Base-by-base conservation (phyloP, 2,329 filamentous ascomycete species). In the Byssoonygena ceratinophila region DNA sequence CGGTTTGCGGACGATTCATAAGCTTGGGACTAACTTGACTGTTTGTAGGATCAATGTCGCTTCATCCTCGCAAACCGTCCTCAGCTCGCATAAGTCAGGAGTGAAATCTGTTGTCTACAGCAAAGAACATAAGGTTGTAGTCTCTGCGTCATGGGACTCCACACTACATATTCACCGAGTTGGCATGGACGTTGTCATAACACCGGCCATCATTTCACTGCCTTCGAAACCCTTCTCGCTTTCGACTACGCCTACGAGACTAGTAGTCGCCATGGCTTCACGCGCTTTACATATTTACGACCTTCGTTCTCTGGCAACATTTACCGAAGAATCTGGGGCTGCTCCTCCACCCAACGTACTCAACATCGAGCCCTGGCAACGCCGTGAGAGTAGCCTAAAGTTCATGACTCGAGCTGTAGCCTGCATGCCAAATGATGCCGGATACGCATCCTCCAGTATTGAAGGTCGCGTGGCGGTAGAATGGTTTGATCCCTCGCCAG, bases 271-370 rank as follows among this genome's bases (percentile, higher is more conserved):
- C 59, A 97, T 98, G 92, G 87, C 90, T 1, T 87, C 86, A 51
- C 85, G 92, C 52, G 81, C 90, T n/a, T 82, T 96, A 56, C 83
- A 92, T 73, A 95, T 98, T 68, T 97, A 96, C 77, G 87, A 96
- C 64, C 78, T 98, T 29, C 76, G 81, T 46, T 72, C 82, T 22
- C 78, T 95, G 36, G 70, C 74, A 22, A 64, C 76, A 1, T 72
- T 80, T 39, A 63, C 74, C 22, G 75, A 76, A 14, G 70, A 78
- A 62, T 67, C 74, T 16, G 67, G 74, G 7, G 67, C 71, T 14
- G 54, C 59, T 27, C 58, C 63, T 56, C 71, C 63, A 8, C 63
- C 67, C 12, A 72, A 69, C 53, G 66, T 64, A 40, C 65, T 78
- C 16, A 70, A 76, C 18, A 71, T 89, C 50, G 79, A 86, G 64